Percentiles rank a stretch among this genome's conserved stretches.
These are phyloP conservation scores for Zoysia japonica DNA, from an alignment of 176 grass and related monocot species.

Conservation along the genomic window DNA sequence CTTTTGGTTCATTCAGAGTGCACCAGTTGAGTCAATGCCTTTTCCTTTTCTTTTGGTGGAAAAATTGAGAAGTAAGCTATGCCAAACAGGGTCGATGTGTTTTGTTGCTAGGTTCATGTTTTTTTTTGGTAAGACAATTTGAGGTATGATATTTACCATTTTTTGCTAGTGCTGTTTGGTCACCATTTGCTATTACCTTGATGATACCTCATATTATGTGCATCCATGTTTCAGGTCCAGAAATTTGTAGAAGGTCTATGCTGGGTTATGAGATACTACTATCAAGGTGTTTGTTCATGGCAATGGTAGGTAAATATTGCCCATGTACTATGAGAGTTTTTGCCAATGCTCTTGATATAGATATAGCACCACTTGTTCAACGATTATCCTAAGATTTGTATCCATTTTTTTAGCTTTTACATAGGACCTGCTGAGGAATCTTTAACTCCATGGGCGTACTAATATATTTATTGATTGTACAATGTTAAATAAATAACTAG, in stretches of 20 bases:
- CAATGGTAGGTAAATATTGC: constrained; percentile 75
- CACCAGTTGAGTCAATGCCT: no score
- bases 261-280: constrained; percentile 99
- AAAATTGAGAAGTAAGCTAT: not conserved
- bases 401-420: not conserved
- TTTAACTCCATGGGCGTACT: not conserved
- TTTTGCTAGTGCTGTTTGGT: not conserved
- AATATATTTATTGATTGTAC: constrained; percentile 18
- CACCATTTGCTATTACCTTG: not conserved
- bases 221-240: constrained; percentile 71
- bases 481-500: constrained; percentile 6
- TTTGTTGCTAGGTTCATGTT: not conserved
- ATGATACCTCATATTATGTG: constrained; percentile 26
- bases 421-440: constrained; percentile 7
- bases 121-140: not conserved
- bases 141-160: not conserved
- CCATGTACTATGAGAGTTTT: constrained; percentile 31
- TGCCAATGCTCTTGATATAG: constrained; percentile 18
- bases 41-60: no score
- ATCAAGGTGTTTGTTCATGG: constrained; percentile 99
- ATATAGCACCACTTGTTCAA: constrained; percentile 31
- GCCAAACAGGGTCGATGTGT: not conserved
- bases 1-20: not conserved
- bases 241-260: constrained; percentile 99
- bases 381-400: not conserved